These are phyloP conservation scores for Plicaturopsis crispa DNA, from an alignment of 768 basidiomycete species.

Conservation along the genomic window DNA sequence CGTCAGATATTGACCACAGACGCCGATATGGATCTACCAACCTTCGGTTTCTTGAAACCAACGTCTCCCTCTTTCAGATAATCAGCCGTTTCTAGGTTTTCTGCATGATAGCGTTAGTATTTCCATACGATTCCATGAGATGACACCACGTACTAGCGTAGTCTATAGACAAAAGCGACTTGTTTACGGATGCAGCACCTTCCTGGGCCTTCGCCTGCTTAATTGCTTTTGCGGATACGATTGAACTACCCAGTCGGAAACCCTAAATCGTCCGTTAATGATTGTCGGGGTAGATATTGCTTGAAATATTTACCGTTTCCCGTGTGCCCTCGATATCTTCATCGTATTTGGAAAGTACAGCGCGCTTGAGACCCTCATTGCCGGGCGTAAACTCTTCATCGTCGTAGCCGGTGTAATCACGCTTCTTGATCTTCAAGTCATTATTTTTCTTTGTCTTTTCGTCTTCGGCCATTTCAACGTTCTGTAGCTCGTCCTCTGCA, in stretches of 20 bases:
- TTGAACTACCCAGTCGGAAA: constrained; percentile 75
- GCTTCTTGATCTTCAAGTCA: constrained; percentile 82
- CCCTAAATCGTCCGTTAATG: constrained; percentile 40
- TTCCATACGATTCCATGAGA: background rate
- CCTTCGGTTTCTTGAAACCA: constrained; percentile 95
- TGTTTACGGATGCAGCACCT: constrained; percentile 61
- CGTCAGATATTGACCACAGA: constrained; percentile 7
- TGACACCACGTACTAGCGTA: constrained; percentile 66
- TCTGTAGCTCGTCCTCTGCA: constrained; percentile 95
- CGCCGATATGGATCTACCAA: constrained; percentile 17
- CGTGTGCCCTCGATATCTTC: constrained; percentile 74
- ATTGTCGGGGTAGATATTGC: constrained; percentile 2
- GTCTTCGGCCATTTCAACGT: constrained; percentile 88
- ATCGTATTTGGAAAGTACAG: constrained; percentile 89
- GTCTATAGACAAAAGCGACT: constrained; percentile 76
- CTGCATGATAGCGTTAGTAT: constrained; percentile 29
- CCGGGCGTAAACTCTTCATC: constrained; percentile 87
- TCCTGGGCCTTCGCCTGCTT: constrained; percentile 38
- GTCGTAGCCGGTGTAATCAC: constrained; percentile 91
- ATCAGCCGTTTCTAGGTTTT: constrained; percentile 82
- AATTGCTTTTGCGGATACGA: constrained; percentile 28
- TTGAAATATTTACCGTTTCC: constrained; percentile 45
- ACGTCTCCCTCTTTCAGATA: constrained; percentile 87
- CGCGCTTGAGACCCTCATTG: constrained; percentile 69
- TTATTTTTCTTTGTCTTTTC: constrained; percentile 73